These are phyloP conservation scores for Cryptosporidium parvum DNA, from an alignment of 169 alveolate genomes.

Conservation along the genomic window DNA sequence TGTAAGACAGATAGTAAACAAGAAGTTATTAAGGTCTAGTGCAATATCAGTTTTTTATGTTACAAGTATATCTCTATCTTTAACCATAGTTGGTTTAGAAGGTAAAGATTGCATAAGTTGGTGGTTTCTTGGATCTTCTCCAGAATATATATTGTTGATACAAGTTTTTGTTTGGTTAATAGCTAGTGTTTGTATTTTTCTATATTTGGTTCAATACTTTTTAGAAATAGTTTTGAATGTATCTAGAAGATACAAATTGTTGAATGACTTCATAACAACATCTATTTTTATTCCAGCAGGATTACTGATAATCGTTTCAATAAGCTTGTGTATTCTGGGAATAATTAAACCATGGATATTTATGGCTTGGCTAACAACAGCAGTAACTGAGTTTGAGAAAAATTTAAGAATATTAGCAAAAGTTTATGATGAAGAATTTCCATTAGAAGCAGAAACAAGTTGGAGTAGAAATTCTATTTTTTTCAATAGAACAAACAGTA, in stretches of 20 bases:
- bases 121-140: slow-evolving; percentile 74
- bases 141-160: slow-evolving; percentile 13
- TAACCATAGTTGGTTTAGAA: slow-evolving; percentile 30
- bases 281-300: slow-evolving; percentile 57
- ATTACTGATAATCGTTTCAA: slow-evolving; percentile 14
- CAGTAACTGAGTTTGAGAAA: slow-evolving; percentile 48
- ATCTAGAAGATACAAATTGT: slow-evolving; percentile 18
- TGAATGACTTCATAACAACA: slow-evolving; percentile 45
- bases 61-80: slow-evolving; percentile 12
- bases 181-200: slow-evolving; percentile 24
- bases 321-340: slow-evolving; percentile 55
- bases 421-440: background rate
- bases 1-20: background rate
- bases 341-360: slow-evolving; percentile 72
- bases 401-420: slow-evolving; percentile 38
- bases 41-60: slow-evolving; percentile 29
- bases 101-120: slow-evolving; percentile 62
- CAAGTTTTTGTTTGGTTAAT: slow-evolving; percentile 52
- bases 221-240: slow-evolving; percentile 7
- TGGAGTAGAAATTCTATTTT: background rate
- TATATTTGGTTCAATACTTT: slow-evolving; percentile 24
- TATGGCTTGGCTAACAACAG: slow-evolving; percentile 39
- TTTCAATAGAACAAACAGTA: background rate
- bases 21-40: slow-evolving; percentile 24
- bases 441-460: background rate